Conservation (phyloP, 768 basidiomycete genomes). For the Podaxis mareebaensis region DNA sequence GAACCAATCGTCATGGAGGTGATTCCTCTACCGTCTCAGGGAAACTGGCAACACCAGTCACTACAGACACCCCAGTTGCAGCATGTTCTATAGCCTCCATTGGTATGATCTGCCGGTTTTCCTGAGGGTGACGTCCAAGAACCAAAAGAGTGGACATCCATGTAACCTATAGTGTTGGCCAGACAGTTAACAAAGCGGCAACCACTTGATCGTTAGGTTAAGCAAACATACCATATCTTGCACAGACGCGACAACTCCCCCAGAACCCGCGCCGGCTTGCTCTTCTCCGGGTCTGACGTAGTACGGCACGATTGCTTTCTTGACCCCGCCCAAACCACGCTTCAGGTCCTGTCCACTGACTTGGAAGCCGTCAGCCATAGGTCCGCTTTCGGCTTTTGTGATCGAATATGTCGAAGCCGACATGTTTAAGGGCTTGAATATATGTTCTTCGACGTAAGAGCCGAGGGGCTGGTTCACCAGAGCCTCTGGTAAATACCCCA, state of each 20-base stretch:
- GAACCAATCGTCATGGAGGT: background rate
- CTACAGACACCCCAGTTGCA: slow-evolving; percentile 34
- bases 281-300: slow-evolving; percentile 40
- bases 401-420: slow-evolving; percentile 40
- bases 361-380: slow-evolving; percentile 35
- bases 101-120: slow-evolving; percentile 37
- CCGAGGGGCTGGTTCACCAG: slow-evolving; percentile 41
- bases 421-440: slow-evolving; percentile 42
- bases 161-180: slow-evolving; percentile 19
- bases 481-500: slow-evolving; percentile 37
- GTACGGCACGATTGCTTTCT: slow-evolving; percentile 37
- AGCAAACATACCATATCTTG: slow-evolving; percentile 35
- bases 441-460: slow-evolving; percentile 37
- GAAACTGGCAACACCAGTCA: slow-evolving; percentile 32
- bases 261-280: slow-evolving; percentile 39
- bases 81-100: slow-evolving; percentile 34
- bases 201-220: background rate
- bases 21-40: slow-evolving; percentile 32
- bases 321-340: slow-evolving; percentile 30
- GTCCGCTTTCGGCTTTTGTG: slow-evolving; percentile 31
- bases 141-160: slow-evolving; percentile 43
- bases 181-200: background rate
- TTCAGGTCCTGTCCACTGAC: slow-evolving; percentile 33
- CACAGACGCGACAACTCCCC: slow-evolving; percentile 38
- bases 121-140: slow-evolving; percentile 36